These are phyloP conservation scores for Verticillium zaregamsianum DNA, from an alignment of 2,329 filamentous ascomycete species.

Conservation along the genomic window DNA sequence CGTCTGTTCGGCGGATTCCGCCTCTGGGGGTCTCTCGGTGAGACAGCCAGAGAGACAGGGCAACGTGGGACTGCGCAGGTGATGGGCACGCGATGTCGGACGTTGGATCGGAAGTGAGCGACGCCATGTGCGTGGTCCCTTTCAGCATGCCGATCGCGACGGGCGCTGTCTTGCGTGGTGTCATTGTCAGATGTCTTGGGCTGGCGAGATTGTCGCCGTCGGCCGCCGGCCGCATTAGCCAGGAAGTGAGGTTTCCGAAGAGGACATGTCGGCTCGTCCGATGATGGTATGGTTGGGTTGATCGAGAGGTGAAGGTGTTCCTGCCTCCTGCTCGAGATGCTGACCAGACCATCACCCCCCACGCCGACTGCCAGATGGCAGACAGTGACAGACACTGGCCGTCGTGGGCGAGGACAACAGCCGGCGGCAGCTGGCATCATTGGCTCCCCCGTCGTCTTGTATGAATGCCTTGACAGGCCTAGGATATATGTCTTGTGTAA, in stretches of 20 bases:
- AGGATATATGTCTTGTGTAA: too few relatives aligned
- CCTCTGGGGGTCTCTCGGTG: background rate
- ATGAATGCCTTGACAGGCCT: too few relatives aligned
- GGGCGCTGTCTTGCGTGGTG: background rate
- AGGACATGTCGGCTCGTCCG: background rate
- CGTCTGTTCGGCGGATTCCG: background rate
- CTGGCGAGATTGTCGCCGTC: background rate
- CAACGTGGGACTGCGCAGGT: background rate
- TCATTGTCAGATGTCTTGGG: background rate
- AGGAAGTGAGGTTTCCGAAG: background rate
- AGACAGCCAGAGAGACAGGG: background rate
- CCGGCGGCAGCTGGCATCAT: too few relatives aligned
- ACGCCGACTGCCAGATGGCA: too few relatives aligned
- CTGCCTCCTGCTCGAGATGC: too few relatives aligned
- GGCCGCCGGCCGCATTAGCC: background rate
- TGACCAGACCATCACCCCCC: too few relatives aligned
- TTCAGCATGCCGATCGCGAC: background rate
- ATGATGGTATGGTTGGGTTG: background rate
- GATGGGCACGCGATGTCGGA: background rate
- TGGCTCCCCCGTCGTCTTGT: too few relatives aligned
- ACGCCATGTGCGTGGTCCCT: background rate
- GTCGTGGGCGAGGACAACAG: too few relatives aligned
- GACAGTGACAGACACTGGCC: too few relatives aligned
- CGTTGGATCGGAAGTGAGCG: background rate
- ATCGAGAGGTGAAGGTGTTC: background rate